These are phyloP conservation scores for Truncatella angustata DNA, from an alignment of 2,329 filamentous ascomycete species.

Conservation along the genomic window DNA sequence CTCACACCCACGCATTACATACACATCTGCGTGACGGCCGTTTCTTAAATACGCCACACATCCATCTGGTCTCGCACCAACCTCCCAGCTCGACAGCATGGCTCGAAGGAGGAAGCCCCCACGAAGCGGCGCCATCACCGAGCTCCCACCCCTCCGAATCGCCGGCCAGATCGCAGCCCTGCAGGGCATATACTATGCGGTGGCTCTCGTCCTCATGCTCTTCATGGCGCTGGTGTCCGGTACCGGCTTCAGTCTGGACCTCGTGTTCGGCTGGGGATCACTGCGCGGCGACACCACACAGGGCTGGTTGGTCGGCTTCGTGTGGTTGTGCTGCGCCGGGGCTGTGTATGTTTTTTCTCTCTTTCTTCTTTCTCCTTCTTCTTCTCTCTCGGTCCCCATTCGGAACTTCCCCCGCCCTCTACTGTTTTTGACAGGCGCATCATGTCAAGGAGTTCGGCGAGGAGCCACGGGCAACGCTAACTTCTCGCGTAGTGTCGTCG, in stretches of 20 bases:
- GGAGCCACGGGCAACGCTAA: background rate
- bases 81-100: constrained; percentile 28
- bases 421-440: no score
- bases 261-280: constrained; percentile 58
- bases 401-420: no score
- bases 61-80: no score
- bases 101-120: constrained; percentile 56
- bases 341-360: constrained; percentile 48
- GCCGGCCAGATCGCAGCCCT: constrained; percentile 57
- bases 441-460: no score
- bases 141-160: constrained; percentile 61
- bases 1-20: no score
- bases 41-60: no score
- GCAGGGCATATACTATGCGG: constrained; percentile 55
- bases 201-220: constrained; percentile 50
- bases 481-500: constrained; percentile 62
- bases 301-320: constrained; percentile 58
- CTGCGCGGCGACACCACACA: constrained; percentile 61
- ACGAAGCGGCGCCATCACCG: constrained; percentile 57
- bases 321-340: constrained; percentile 54
- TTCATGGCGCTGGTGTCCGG: constrained; percentile 61
- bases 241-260: constrained; percentile 48
- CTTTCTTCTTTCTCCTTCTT: background rate
- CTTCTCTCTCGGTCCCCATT: constrained; percentile 5
- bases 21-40: no score